Percentiles rank a stretch among this genome's conserved stretches.
These are phyloP conservation scores for Leishmania martiniquensis DNA, from an alignment of 208 protist species.

Conservation along the genomic window DNA sequence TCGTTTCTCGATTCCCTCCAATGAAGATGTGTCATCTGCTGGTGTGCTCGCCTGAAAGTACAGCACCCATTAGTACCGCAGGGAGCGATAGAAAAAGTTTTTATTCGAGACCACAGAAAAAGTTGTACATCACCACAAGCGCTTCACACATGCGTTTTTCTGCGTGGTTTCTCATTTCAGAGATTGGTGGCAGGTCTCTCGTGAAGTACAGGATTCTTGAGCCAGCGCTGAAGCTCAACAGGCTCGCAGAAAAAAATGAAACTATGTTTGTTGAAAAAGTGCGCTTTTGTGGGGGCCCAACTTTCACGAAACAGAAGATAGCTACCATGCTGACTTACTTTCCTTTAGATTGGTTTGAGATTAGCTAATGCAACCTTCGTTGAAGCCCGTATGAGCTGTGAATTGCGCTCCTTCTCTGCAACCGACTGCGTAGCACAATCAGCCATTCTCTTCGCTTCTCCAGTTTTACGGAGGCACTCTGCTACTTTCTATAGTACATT, in stretches of 20 bases:
- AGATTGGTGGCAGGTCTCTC: too few species aligned
- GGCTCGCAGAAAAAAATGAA: neutral
- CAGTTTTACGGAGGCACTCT: too few species aligned
- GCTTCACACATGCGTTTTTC: neutral
- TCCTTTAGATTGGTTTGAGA: neutral
- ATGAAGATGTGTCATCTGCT: neutral
- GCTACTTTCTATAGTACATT: too few species aligned
- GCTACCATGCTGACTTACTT: neutral
- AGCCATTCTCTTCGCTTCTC: constrained; percentile 2
- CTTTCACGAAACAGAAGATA: neutral
- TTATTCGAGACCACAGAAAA: too few species aligned
- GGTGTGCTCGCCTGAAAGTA: too few species aligned
- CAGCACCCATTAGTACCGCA: neutral
- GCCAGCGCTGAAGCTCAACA: neutral
- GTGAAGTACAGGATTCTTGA: neutral
- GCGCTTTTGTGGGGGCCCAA: neutral
- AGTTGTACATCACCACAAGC: too few species aligned
- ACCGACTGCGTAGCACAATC: neutral
- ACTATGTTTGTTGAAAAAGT: neutral
- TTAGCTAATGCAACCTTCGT: neutral
- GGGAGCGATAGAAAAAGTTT: too few species aligned
- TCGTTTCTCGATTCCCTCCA: constrained; percentile 61
- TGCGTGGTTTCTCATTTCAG: neutral
- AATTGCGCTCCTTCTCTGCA: neutral
- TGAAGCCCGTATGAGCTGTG: neutral